These are phyloP conservation scores for Tagetes erecta DNA, from an alignment of 129 eudicot species.

Conservation along the genomic window DNA sequence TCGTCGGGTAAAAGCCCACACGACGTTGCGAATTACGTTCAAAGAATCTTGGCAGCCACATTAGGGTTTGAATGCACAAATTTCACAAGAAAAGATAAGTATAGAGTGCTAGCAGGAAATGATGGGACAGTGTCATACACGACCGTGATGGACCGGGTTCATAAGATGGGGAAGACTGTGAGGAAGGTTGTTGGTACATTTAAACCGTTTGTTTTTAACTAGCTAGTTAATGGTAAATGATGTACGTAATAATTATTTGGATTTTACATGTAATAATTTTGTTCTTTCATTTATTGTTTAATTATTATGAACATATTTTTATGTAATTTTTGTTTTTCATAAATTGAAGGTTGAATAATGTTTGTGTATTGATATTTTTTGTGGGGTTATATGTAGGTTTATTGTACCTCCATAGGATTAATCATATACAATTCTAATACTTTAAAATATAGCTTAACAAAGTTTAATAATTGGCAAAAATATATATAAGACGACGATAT, in stretches of 20 bases:
- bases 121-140: slow-evolving; percentile 77
- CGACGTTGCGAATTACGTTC: slow-evolving; percentile 93
- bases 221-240: slow-evolving; percentile 8
- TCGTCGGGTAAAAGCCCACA: slow-evolving; percentile 89
- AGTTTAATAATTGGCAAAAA: too few relatives aligned
- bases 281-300: slow-evolving; percentile 4
- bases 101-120: slow-evolving; percentile 85
- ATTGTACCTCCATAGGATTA: too few relatives aligned
- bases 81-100: slow-evolving; percentile 90
- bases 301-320: slow-evolving; percentile 31
- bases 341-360: slow-evolving; percentile 21
- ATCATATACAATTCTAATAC: too few relatives aligned
- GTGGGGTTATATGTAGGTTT: background rate
- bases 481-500: too few relatives aligned
- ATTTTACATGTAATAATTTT: slow-evolving; percentile 26
- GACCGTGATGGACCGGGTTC: slow-evolving; percentile 36
- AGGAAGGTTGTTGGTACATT: slow-evolving; percentile 55
- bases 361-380: slow-evolving; percentile 23
- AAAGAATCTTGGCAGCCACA: slow-evolving; percentile 80
- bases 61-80: slow-evolving; percentile 94
- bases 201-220: slow-evolving; percentile 49
- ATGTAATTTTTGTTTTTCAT: slow-evolving; percentile 26
- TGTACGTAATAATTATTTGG: slow-evolving; percentile 17
- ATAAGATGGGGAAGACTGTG: slow-evolving; percentile 47
- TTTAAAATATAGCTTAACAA: too few relatives aligned